Evolutionary conservation across 2,329 filamentous ascomycete species (phyloP), one percentile per base, ranked within the genome.

Genomic region (Blastomyces emzantsi): DNA sequence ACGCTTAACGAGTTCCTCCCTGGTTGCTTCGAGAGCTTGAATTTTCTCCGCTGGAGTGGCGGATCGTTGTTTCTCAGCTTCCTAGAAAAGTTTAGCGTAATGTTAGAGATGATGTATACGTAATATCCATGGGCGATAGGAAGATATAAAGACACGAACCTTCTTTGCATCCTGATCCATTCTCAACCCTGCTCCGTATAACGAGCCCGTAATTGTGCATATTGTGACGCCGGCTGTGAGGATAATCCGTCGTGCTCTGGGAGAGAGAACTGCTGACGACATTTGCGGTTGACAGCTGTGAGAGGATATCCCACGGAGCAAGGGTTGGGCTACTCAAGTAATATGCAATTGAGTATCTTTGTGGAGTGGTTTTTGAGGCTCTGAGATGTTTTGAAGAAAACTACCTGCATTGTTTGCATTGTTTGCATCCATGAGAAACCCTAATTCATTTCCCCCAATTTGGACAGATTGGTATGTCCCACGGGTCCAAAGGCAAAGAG

Each of bases 161-260:
- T 69, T 64, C 66, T 64, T 65, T 57, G 67, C 65, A 66, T 64
- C 62, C 62, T 63, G 67, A 63, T 66, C 69, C 66, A 63, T 72
- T 63, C 70, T 73, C 65, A 87, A 67, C 7, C 80, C 80, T 25
- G 85, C 85, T 30, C 85, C 85, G 68, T 85, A 87, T 66, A 82
- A 78, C 5, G 83, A 79, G 61, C 85, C 85, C 1, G 79, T 80
- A 7, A 81, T 81, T 1, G 84, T 85, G 57, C 85, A 80, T 19
- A 81, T 79, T 11, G 82, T 79, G 22, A 87, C 79, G 2, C 81
- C 78, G 45, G 77, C 80, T 1, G 85, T 84, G 67, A 85, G 72
- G 22, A 85, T 75, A 64, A 82, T 76, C 19, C 81, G 78, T 36
- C 81, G 78, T 8, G 82, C 66, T 62, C 75, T 77, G 36, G 72